Conservation (phyloP, 73 alveolate species). For the Strombidium stylifer region DNA sequence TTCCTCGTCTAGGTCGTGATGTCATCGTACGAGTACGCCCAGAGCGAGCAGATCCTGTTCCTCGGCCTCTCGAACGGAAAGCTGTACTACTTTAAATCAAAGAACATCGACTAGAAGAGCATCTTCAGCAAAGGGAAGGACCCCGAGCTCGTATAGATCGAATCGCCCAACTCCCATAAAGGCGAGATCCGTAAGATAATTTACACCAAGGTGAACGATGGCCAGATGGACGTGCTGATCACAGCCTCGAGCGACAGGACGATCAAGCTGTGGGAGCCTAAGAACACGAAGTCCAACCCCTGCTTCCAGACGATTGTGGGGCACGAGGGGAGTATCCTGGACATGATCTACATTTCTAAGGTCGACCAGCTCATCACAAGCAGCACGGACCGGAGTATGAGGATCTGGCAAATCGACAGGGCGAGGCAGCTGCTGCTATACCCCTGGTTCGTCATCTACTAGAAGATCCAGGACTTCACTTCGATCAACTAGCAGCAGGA, state of each 20-base stretch:
- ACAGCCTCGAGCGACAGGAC: conserved; percentile 66
- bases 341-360: conserved; percentile 60
- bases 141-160: conserved; percentile 54
- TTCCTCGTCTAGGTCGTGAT: conserved; percentile 4
- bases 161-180: conserved; percentile 37
- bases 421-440: conserved; percentile 88
- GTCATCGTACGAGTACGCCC: conserved; percentile 39
- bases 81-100: conserved; percentile 55
- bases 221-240: conserved; percentile 54
- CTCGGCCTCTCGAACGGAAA: conserved; percentile 55
- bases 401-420: conserved; percentile 82
- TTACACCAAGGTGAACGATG: conserved; percentile 39
- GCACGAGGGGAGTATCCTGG: conserved; percentile 77
- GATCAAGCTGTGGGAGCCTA: conserved; percentile 74
- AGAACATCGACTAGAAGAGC: conserved; percentile 49
- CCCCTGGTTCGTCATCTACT: conserved; percentile 86
- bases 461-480: conserved; percentile 75
- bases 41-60: conserved; percentile 39
- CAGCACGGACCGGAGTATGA: conserved; percentile 77
- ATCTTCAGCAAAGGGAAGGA: conserved; percentile 53
- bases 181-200: conserved; percentile 67
- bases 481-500: conserved; percentile 62
- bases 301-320: conserved; percentile 73
- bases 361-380: conserved; percentile 66
- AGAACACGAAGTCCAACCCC: conserved; percentile 48